Evolutionary conservation across 495 filamentous ascomycete species (phyloP).

Genomic region (Tuber magnatum): DNA sequence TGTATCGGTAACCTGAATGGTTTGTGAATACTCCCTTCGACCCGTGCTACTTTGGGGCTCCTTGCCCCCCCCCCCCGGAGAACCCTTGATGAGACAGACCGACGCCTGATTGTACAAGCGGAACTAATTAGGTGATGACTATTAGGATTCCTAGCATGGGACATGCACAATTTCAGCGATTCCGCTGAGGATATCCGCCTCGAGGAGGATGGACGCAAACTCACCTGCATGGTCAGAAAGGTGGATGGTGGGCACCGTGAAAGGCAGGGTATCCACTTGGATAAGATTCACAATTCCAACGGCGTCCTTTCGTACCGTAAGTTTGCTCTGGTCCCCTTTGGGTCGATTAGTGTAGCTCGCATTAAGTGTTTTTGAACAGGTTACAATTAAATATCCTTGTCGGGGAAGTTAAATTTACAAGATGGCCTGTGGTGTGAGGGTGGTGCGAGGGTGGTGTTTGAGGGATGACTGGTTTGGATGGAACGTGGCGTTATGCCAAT

Average conservation of each 20-base stretch:
- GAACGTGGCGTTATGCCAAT: background rate
- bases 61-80: background rate
- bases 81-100: background rate
- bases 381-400: background rate
- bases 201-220: constrained; percentile 11
- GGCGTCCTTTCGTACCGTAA: background rate
- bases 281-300: constrained; percentile 5
- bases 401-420: background rate
- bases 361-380: background rate
- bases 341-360: background rate
- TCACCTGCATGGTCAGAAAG: constrained; percentile 9
- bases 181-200: constrained; percentile 12
- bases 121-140: background rate
- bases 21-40: background rate
- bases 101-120: background rate
- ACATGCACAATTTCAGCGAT: constrained; percentile 10
- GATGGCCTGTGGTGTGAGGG: background rate
- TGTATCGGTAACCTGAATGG: constrained; percentile 34
- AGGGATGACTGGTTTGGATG: background rate
- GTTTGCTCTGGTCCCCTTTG: background rate
- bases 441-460: background rate
- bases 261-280: constrained; percentile 25
- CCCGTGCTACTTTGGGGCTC: background rate
- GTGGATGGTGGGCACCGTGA: background rate
- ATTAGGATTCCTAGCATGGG: constrained; percentile 22